These are phyloP conservation scores for Domatiomyces catenatus DNA, from an alignment of 2,329 filamentous ascomycete species.

Conservation along the genomic window DNA sequence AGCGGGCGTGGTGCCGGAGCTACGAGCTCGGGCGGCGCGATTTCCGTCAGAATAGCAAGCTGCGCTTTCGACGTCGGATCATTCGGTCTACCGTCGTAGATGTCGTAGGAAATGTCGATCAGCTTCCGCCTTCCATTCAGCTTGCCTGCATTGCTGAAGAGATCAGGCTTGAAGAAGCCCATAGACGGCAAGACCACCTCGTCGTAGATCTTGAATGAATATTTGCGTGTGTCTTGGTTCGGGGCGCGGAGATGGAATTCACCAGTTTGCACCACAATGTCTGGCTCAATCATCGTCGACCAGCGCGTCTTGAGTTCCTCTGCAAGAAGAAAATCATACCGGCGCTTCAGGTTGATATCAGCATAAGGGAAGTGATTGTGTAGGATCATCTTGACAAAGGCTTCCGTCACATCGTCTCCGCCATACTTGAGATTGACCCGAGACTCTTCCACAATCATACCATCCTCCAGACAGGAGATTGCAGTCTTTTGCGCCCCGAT, in stretches of 20 bases:
- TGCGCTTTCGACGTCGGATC: conserved; percentile 80
- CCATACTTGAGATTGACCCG: conserved; percentile 90
- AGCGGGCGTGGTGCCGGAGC: conserved; percentile 25
- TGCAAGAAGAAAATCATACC: conserved; percentile 83
- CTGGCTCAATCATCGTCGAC: conserved; percentile 78
- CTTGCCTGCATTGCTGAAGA: conserved; percentile 63
- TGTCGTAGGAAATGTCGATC: conserved; percentile 75
- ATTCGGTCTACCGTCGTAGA: conserved; percentile 85
- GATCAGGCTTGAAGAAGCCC: conserved; percentile 78
- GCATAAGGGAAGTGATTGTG: conserved; percentile 90
- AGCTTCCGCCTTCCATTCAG: conserved; percentile 64
- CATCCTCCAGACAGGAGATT: conserved; percentile 91
- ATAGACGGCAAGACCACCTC: conserved; percentile 88
- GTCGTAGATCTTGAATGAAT: conserved; percentile 92
- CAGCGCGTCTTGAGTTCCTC: conserved; percentile 92
- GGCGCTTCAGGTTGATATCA: conserved; percentile 77
- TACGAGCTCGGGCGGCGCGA: conserved; percentile 26
- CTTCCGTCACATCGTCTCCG: conserved; percentile 81
- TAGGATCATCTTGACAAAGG: conserved; percentile 95
- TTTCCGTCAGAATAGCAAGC: conserved; percentile 44
- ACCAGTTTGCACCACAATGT: conserved; percentile 74
- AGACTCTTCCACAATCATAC: conserved; percentile 86
- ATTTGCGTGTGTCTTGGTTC: conserved; percentile 80
- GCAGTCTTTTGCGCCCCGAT: conserved; percentile 96
- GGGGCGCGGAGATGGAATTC: conserved; percentile 83